Base-by-base conservation (phyloP, 2,329 filamentous ascomycete genomes). In the Blumeriella jaapii region DNA sequence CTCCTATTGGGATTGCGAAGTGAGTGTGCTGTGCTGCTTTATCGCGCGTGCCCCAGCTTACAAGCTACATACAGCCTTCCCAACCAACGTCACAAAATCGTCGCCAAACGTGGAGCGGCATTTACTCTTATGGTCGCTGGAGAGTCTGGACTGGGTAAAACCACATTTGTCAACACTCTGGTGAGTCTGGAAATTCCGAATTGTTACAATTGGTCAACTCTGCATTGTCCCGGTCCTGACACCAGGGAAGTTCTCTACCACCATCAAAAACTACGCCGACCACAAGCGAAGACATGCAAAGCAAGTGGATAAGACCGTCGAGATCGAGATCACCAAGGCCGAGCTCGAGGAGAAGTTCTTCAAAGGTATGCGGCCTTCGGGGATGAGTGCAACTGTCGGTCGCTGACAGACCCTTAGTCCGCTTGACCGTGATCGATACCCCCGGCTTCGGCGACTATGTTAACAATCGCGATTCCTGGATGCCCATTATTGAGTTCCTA, bases 261-360 rank as follows among this genome's bases (percentile, higher is more conserved):
- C 91, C 55, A 98, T 98, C 76, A 98, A 98, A 75, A 98, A 96
- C 75, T 98, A 98, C 64, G 91, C 91, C 74, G 91, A 98, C 65
- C 89, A 98, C 76, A 94, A 94, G 74, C 83, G 86, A 65, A 84
- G 91, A 59, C 91, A 98, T 65, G 84, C 91, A 67, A 98, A 98
- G 78, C 91, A 98, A 71, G 77, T 96, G 52, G 91, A 98, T 70
- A 96, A 96, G 76, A 98, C 91, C 8, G 91, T 98, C 49, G 93
- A 98, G 70, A 98, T 98, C 54, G 91, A 98, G 65, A 98, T 98
- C 60, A 98, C 91, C 62, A 98, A 98, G 75, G 91, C 91, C 41
- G 91, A 98, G 70, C 70, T 98, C 47, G 91, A 98, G 68, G 91
- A 98, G 80, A 98, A 98, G 71, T 98, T 98, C 74, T 98, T 98